These are phyloP conservation scores for Aspergillus glaucus DNA, from an alignment of 2,329 filamentous ascomycete species.

Conservation along the genomic window DNA sequence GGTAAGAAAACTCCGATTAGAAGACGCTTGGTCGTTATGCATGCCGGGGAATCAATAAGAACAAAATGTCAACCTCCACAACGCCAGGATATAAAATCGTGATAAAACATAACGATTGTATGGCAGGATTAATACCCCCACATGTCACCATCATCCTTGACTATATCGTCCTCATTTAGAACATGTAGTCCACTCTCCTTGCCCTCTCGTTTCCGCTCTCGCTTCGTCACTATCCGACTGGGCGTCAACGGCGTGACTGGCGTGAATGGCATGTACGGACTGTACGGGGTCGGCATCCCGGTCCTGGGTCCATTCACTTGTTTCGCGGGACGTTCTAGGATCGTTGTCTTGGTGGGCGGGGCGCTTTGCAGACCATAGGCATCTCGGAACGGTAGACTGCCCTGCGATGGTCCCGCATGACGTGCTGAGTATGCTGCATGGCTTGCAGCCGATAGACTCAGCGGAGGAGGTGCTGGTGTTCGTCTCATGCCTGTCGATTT, in stretches of 20 bases:
- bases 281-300: conserved; percentile 45
- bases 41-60: background rate
- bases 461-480: conserved; percentile 23
- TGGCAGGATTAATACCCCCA: conserved; percentile 30
- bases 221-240: conserved; percentile 39
- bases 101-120: background rate
- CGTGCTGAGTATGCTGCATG: conserved; percentile 6
- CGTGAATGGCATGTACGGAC: conserved; percentile 47
- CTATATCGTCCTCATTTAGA: conserved; percentile 42
- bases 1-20: too few species aligned
- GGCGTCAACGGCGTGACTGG: conserved; percentile 46
- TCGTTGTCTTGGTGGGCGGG: conserved; percentile 44
- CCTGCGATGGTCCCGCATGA: background rate
- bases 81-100: background rate
- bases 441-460: conserved; percentile 23
- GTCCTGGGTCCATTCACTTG: conserved; percentile 37
- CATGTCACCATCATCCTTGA: conserved; percentile 41
- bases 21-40: too few species aligned
- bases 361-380: conserved; percentile 39
- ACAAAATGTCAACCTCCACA: background rate
- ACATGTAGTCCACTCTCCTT: conserved; percentile 40
- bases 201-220: conserved; percentile 37
- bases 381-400: conserved; percentile 39
- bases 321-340: conserved; percentile 39
- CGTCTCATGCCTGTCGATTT: conserved; percentile 10